Percentiles rank a stretch among this genome's conserved stretches.
These are phyloP conservation scores for Davidsoniella neocaledoniae DNA, from an alignment of 2,329 filamentous ascomycete species.

Conservation along the genomic window DNA sequence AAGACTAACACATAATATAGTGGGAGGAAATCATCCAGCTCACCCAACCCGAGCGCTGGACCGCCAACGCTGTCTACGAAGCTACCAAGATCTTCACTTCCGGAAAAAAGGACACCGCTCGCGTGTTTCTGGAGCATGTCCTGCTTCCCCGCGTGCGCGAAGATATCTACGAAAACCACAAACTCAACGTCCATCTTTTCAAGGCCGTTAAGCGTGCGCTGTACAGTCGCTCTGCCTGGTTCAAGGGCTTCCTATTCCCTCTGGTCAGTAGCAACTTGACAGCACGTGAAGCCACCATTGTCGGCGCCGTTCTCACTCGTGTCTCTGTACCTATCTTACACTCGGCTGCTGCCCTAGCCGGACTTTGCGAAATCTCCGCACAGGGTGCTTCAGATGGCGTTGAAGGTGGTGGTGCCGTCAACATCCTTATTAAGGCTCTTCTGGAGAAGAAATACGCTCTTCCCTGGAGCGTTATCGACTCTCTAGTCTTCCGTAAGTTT, in stretches of 20 bases:
- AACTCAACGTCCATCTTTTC: constrained; percentile 90
- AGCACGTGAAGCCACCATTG: constrained; percentile 77
- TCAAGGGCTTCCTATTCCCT: constrained; percentile 91
- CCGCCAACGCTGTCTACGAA: constrained; percentile 66
- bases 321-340: constrained; percentile 83
- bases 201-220: constrained; percentile 81
- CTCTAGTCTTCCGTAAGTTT: constrained; percentile 53
- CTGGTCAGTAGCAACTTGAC: constrained; percentile 77
- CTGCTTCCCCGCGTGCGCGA: constrained; percentile 82
- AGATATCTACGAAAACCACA: constrained; percentile 85
- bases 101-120: constrained; percentile 59
- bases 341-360: constrained; percentile 78
- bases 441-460: constrained; percentile 95
- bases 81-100: constrained; percentile 88
- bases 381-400: constrained; percentile 70
- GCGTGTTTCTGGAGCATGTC: constrained; percentile 73
- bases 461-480: constrained; percentile 86
- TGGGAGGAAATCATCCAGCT: constrained; percentile 81
- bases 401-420: constrained; percentile 80
- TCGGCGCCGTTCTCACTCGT: constrained; percentile 69
- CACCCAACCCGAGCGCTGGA: constrained; percentile 61
- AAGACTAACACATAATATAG: constrained; percentile 20
- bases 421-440: constrained; percentile 84
- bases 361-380: constrained; percentile 84
- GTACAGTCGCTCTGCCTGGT: constrained; percentile 90